Base-by-base conservation (phyloP, 1,284 basidiomycete species). In the Hortiboletus rubellus region DNA sequence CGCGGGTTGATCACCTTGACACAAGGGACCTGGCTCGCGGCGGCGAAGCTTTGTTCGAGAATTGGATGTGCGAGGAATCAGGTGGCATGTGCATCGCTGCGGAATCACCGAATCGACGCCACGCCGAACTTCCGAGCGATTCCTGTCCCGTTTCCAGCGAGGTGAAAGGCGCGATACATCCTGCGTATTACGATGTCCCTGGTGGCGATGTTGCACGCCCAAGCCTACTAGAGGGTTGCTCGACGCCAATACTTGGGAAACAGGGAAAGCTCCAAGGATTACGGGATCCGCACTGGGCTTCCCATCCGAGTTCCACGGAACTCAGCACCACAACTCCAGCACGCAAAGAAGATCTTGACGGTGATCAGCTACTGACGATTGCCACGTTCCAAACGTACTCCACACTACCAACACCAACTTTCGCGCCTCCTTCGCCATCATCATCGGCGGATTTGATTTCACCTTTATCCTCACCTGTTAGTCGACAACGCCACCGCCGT, bases 401-500 rank as follows among this genome's bases (percentile, higher is more conserved):
- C 52, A 68, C 71, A 34, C 50, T 74, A 14, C 59, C 68, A 9
- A 60, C 70, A 14, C 71, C 70, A 24, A 54, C 55, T 24, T 72
- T 72, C 36, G 67, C 68, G 22, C 63, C 63, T 46, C 71, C 68
- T 55, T 72, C 70, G 18, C 64, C 71, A 41, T 71, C 64, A n/a
- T 47, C 65, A 18, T 71, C 65, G 37, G 41, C 52, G 44, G 69
- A 72, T n/a, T 46, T 69, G 27, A 59, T 59, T 36, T 70, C 62
- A 15, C 60, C 57, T 22, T 55, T 38, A 45, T 62, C 61, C 22
- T 68, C 69, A 40, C 61, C 61, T 18, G 54, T 54, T 43, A 40
- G 58, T 42, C 59, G 50, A 51, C 60, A 61, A 57, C 62, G 62
- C 42, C 57, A 67, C 54, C 69, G 71, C 40, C 71, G 69, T 30